phyloP scores from a whole-genome alignment of 179 eudicot species.

The Actinidia arguta region DNA sequence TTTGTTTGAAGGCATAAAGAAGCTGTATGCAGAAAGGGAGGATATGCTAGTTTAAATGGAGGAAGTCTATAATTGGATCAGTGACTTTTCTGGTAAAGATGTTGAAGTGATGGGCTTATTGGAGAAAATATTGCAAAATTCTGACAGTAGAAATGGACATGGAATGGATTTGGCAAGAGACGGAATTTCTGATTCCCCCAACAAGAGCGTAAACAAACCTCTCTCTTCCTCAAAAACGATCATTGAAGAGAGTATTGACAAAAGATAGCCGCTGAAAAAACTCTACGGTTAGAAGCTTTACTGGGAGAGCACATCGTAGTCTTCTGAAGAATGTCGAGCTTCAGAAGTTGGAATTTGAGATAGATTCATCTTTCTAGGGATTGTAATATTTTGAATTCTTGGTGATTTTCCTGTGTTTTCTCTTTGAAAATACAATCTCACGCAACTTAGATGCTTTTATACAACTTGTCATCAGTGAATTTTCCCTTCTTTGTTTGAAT shows the following conservation, averaged over 20 bases:
- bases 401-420: background rate
- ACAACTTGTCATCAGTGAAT: too few species aligned
- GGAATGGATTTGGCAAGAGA: constrained; percentile 13
- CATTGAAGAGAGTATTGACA: constrained; percentile 29
- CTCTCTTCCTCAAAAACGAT: constrained; percentile 28
- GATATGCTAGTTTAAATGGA: constrained; percentile 42
- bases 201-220: background rate
- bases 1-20: constrained; percentile 30
- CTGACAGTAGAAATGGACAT: constrained; percentile 20
- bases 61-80: constrained; percentile 37
- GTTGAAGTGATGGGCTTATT: constrained; percentile 47
- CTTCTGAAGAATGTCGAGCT: background rate
- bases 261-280: constrained; percentile 53
- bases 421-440: too few species aligned
- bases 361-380: too few species aligned
- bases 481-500: too few species aligned
- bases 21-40: constrained; percentile 45
- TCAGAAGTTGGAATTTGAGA: too few species aligned
- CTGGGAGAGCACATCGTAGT: background rate
- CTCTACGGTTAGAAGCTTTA: constrained; percentile 38
- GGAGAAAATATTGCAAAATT: constrained; percentile 30
- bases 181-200: constrained; percentile 5
- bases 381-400: too few species aligned
- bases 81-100: constrained; percentile 40
- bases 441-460: too few species aligned